Evolutionary conservation across 306 rosid species (phyloP).

Genomic region (Vicia villosa): DNA sequence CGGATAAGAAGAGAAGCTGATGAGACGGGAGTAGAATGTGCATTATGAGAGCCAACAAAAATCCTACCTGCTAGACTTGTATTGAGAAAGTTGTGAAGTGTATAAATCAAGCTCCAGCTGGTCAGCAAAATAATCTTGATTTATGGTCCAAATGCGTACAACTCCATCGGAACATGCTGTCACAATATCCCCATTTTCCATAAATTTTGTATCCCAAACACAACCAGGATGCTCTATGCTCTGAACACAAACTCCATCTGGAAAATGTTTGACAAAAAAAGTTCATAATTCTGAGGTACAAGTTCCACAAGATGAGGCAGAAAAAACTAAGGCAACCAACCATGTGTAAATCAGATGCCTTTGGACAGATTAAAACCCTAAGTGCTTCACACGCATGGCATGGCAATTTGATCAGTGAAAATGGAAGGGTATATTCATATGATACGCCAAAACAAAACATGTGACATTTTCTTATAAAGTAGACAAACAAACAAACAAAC

Average conservation of each 20-base stretch:
- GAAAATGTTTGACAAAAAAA: conserved; percentile 22
- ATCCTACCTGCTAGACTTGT: conserved; percentile 76
- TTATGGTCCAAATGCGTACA: conserved; percentile 75
- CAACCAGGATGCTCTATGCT: conserved; percentile 99
- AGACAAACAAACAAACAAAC: conserved; percentile 1
- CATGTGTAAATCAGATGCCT: conserved; percentile 6
- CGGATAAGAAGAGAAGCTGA: conserved; percentile 29
- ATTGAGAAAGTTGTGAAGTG: conserved; percentile 66
- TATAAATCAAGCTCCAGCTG: conserved; percentile 68
- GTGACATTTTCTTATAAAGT: not conserved
- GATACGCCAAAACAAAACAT: conserved; percentile 9
- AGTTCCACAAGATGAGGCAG: conserved; percentile 19
- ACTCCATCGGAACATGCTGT: conserved; percentile 97
- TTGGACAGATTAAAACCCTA: conserved; percentile 5
- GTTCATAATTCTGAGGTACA: conserved; percentile 11
- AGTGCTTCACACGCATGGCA: not conserved
- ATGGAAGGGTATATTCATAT: conserved; percentile 27
- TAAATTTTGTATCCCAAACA: conserved; percentile 93
- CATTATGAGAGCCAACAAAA: conserved; percentile 30
- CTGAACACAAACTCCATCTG: conserved; percentile 92
- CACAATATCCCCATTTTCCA: conserved; percentile 93
- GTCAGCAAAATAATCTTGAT: conserved; percentile 69
- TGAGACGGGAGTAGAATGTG: conserved; percentile 3
- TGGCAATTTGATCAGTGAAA: conserved; percentile 16
- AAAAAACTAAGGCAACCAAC: not conserved